phyloP scores from a whole-genome alignment of 345 rosid species.

The Lepidium sativum region DNA sequence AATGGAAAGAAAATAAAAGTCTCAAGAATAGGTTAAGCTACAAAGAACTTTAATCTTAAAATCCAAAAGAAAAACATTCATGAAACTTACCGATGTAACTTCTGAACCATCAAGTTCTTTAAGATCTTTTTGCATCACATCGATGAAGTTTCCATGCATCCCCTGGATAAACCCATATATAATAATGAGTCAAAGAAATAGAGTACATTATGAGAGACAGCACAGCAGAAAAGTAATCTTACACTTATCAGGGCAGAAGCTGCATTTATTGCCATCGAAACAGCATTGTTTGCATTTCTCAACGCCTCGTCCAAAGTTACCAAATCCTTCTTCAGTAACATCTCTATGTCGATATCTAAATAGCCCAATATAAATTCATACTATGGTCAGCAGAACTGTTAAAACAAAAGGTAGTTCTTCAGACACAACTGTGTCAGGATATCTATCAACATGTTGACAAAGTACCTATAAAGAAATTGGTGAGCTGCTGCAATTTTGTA shows the following conservation, averaged over 20 bases:
- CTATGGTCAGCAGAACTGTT: conserved; percentile 13
- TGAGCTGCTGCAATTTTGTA: conserved; percentile 48
- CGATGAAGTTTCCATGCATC: conserved; percentile 41
- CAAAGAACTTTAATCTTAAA: not conserved
- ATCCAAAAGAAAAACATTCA: not conserved
- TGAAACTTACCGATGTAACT: conserved; percentile 44
- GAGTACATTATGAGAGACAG: not conserved
- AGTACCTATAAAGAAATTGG: conserved; percentile 62
- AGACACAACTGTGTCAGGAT: not conserved
- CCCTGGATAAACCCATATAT: conserved; percentile 40
- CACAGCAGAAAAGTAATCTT: conserved; percentile 27
- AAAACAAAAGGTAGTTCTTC: not conserved
- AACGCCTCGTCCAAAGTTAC: conserved; percentile 90
- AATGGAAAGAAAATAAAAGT: not conserved
- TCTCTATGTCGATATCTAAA: conserved; percentile 79
- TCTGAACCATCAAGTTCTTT: conserved; percentile 55
- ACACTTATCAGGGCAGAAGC: conserved; percentile 56
- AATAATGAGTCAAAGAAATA: not conserved
- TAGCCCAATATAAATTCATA: conserved; percentile 12
- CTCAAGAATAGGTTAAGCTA: not conserved
- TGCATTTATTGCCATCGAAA: conserved; percentile 63
- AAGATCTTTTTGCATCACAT: conserved; percentile 29
- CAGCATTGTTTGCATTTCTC: conserved; percentile 80
- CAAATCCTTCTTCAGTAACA: conserved; percentile 66
- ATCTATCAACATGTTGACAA: not conserved